Percentiles rank a stretch among this genome's conserved stretches.
Evolutionary conservation across 2,329 filamentous ascomycete species (phyloP).

Genomic region (Magnaporthiopsis rhizophila): DNA sequence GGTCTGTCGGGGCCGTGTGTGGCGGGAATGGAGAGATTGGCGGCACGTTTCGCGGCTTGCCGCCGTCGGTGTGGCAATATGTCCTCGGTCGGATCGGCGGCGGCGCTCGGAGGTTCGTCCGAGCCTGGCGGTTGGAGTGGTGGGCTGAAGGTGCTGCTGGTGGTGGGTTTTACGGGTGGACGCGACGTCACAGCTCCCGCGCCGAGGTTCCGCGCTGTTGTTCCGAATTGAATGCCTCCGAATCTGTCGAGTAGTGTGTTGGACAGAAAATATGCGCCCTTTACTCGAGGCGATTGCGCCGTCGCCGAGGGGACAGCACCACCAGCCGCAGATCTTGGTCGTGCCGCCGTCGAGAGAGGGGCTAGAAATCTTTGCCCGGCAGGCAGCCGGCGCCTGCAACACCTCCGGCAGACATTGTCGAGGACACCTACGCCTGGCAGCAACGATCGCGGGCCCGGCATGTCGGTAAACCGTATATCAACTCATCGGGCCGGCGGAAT

Average conservation of each 20-base stretch:
- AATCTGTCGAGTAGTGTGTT: constrained; percentile 23
- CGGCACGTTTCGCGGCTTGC: constrained; percentile 11
- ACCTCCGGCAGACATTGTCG: constrained; percentile 6
- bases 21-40: background rate
- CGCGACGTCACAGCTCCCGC: background rate
- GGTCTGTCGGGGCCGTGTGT: background rate
- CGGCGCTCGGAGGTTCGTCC: background rate
- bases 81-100: constrained; percentile 1
- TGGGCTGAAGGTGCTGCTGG: constrained; percentile 1
- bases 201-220: constrained; percentile 6
- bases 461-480: background rate
- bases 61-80: constrained; percentile 15
- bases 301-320: background rate
- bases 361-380: constrained; percentile 2
- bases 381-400: background rate
- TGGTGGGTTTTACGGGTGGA: constrained; percentile 9
- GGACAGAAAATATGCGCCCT: constrained; percentile 26
- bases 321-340: background rate
- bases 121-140: background rate
- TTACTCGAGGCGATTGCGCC: constrained; percentile 14
- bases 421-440: constrained; percentile 6
- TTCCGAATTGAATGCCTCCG: constrained; percentile 6
- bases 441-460: constrained; percentile 5
- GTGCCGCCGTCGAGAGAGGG: constrained; percentile 1
- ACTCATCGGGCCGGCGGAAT: background rate